Conservation (phyloP, 1,284 basidiomycete species). For the Malassezia sp. region DNA sequence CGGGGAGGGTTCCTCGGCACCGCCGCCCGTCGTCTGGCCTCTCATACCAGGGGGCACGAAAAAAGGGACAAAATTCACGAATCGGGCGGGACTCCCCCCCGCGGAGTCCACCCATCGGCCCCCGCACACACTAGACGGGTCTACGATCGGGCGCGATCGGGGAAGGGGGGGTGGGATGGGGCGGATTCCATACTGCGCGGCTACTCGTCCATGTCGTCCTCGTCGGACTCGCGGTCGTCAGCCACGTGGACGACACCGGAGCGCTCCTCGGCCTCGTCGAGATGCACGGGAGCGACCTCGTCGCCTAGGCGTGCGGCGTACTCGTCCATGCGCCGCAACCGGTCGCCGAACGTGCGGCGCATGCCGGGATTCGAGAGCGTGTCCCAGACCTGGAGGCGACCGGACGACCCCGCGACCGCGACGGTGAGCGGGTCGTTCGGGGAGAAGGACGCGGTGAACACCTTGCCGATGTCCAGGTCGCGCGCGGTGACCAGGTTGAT, state of each 20-base stretch:
- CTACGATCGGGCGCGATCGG: too few relatives aligned
- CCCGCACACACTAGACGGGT: too few relatives aligned
- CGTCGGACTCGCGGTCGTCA: constrained; percentile 15
- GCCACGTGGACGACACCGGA: constrained; percentile 10
- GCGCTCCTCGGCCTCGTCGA: constrained; percentile 2
- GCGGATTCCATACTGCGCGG: too few relatives aligned
- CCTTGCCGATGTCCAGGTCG: constrained; percentile 91
- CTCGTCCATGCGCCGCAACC: constrained; percentile 22
- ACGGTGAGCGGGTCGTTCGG: constrained; percentile 88
- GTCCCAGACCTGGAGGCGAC: constrained; percentile 89
- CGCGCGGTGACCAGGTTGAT: constrained; percentile 78
- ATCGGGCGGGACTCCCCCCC: background rate
- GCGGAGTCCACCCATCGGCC: background rate
- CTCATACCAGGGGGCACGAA: constrained; percentile 1
- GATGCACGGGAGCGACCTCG: background rate
- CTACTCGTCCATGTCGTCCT: constrained; percentile 12
- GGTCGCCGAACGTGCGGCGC: constrained; percentile 46
- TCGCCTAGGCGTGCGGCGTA: constrained; percentile 3
- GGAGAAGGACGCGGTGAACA: constrained; percentile 79
- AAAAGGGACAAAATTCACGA: background rate
- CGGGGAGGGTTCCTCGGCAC: too few relatives aligned
- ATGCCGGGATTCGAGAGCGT: constrained; percentile 46
- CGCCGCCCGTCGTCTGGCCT: too few relatives aligned
- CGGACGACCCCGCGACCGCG: constrained; percentile 84
- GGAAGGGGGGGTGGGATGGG: too few relatives aligned